A percentile compares a stretch with the other conserved stretches of the same genome.
phyloP scores from a whole-genome alignment of 371 early-diverging fungal genomes.

The Mucor mucedo region DNA sequence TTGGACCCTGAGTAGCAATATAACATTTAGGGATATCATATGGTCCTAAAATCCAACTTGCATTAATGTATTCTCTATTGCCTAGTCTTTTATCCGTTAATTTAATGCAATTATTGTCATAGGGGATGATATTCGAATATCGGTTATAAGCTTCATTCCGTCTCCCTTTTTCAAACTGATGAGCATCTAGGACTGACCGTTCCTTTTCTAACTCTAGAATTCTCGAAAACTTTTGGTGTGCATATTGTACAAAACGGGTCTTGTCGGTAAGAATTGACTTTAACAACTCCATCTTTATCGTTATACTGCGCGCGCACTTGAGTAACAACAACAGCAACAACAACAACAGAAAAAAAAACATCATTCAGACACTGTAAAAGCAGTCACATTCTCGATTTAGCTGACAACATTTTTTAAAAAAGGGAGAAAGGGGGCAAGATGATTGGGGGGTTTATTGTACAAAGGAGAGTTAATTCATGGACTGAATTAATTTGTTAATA shows the following conservation, averaged over 20 bases:
- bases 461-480: constrained; percentile 85
- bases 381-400: no score
- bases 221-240: constrained; percentile 9
- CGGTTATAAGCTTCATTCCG: constrained; percentile 35
- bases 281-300: neutral
- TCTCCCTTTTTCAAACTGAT: constrained; percentile 16
- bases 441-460: no score
- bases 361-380: no score
- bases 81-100: constrained; percentile 28
- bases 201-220: constrained; percentile 8
- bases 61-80: constrained; percentile 81
- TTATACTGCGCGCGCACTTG: neutral
- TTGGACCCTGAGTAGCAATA: constrained; percentile 93
- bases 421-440: neutral
- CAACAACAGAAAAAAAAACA: neutral
- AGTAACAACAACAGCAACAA: neutral
- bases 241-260: constrained; percentile 6
- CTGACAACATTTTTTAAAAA: neutral
- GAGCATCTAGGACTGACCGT: neutral
- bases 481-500: constrained; percentile 94
- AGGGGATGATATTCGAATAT: constrained; percentile 65
- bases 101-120: constrained; percentile 57
- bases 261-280: constrained; percentile 3
- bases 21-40: constrained; percentile 53
- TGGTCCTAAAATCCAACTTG: constrained; percentile 63